A percentile compares a stretch with the other conserved stretches of the same genome.
Evolutionary conservation across 345 rosid genomes (phyloP).

Genomic region (Salix viminalis): DNA sequence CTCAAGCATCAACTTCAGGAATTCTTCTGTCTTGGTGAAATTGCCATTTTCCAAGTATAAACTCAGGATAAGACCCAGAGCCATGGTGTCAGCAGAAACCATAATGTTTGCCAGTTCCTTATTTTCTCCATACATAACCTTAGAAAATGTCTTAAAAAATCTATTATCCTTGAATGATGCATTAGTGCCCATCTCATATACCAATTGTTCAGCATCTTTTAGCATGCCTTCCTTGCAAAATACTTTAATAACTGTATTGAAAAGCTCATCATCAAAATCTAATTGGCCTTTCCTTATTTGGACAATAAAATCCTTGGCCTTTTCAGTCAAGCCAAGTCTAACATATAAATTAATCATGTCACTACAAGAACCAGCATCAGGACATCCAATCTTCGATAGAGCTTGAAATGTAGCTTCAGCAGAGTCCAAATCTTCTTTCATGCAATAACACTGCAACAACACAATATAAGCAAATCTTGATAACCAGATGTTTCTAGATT

Average conservation of each 20-base stretch:
- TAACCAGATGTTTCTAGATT: conserved; percentile 54
- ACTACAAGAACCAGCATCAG: conserved; percentile 74
- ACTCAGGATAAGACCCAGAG: conserved; percentile 54
- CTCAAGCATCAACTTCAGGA: conserved; percentile 49
- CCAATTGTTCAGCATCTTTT: conserved; percentile 43
- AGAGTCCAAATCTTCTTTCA: conserved; percentile 52
- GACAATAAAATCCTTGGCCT: conserved; percentile 52
- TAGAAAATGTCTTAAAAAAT: conserved; percentile 53
- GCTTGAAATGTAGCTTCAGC: conserved; percentile 75
- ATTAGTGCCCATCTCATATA: conserved; percentile 43
- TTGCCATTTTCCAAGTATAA: conserved; percentile 40
- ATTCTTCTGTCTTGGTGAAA: conserved; percentile 31
- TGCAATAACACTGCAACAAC: conserved; percentile 67
- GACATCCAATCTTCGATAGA: conserved; percentile 59
- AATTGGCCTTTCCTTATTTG: conserved; percentile 49
- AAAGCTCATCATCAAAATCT: conserved; percentile 56
- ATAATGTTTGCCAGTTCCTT: conserved; percentile 16
- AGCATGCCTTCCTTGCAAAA: conserved; percentile 66
- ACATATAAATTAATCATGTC: conserved; percentile 68
- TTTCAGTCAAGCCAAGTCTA: conserved; percentile 45
- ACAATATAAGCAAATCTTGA: conserved; percentile 83
- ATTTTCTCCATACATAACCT: conserved; percentile 28
- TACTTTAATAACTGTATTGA: conserved; percentile 44
- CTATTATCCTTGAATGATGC: conserved; percentile 36
- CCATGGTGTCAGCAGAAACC: conserved; percentile 38